These are phyloP conservation scores for Mycena amicta DNA, from an alignment of 768 basidiomycete genomes.

Conservation along the genomic window DNA sequence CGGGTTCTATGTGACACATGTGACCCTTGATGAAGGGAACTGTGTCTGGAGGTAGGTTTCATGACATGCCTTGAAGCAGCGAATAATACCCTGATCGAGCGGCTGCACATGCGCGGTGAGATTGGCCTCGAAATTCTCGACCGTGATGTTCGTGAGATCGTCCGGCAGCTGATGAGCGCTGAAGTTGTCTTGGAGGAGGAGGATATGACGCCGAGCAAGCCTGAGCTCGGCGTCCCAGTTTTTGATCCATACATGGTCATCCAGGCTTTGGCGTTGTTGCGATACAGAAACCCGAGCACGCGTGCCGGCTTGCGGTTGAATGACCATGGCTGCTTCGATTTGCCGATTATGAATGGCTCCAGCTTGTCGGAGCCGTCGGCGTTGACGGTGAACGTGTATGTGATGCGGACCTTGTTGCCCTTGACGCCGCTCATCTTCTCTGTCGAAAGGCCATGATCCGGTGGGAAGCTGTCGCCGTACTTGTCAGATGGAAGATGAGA, in stretches of 20 bases:
- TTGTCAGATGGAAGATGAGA: neutral
- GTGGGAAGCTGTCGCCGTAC: slow-evolving; percentile 3
- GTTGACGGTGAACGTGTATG: slow-evolving; percentile 34
- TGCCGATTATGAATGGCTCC: slow-evolving; percentile 36
- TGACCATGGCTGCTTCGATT: slow-evolving; percentile 27
- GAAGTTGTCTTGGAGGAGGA: slow-evolving; percentile 25
- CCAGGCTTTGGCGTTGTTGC: slow-evolving; percentile 41
- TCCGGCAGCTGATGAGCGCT: slow-evolving; percentile 14
- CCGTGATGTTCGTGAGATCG: slow-evolving; percentile 12
- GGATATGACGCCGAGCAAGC: slow-evolving; percentile 12
- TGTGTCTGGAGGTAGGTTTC: no score
- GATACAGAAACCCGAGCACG: slow-evolving; percentile 38
- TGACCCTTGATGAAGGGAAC: no score
- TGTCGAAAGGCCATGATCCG: slow-evolving; percentile 10
- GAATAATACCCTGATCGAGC: slow-evolving; percentile 25
- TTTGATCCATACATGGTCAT: slow-evolving; percentile 41
- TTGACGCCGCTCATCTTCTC: slow-evolving; percentile 7
- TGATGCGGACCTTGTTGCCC: slow-evolving; percentile 14
- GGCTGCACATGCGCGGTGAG: slow-evolving; percentile 27
- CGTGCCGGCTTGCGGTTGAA: slow-evolving; percentile 32
- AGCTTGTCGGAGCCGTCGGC: slow-evolving; percentile 36
- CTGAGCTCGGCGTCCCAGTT: slow-evolving; percentile 10
- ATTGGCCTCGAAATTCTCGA: slow-evolving; percentile 24
- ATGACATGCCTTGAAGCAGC: slow-evolving; percentile 30
- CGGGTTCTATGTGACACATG: no score